Evolutionary conservation across 1,284 basidiomycete species (phyloP), one percentile per base, ranked within the genome.

Genomic region (Chondrostereum purpureum): DNA sequence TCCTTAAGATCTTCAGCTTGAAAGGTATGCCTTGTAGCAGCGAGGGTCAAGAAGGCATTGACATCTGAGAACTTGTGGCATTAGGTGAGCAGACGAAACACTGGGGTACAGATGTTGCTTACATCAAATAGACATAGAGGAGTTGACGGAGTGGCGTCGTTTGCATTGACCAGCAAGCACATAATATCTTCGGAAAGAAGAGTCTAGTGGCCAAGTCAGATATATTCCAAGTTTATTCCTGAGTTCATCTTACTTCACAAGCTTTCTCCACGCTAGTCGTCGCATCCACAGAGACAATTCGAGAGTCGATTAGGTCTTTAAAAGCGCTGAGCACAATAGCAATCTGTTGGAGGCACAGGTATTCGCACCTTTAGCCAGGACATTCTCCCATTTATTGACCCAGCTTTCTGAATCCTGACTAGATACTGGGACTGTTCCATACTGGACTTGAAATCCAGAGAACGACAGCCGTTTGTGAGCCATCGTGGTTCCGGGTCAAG

Each of bases 1-100:
- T 73, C 76, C 24, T 68, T 66, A 14, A 85, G 58, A 42, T 81
- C 74, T 23, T 83, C 80, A 0, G 72, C 68, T 18, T 67, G 63
- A 38, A 83, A 69, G 3, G 76, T 82, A 58, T 88, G 84, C 34
- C 80, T 69, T 4, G 83, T 88, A 5, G 87, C 86, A 4, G 86
- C 86, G 35, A 89, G 67, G 1, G 83, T 86, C 51, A 89, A 63
- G 56, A 89, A 89, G 16, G 86, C 83, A 55, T 89, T 89, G 17
- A 89, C 83, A 56, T 89, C 86, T 12, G 86, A 79, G 53, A 78
- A 88, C 86, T 89, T 53, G 24, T 27, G 16, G 36, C n/a, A 41
- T 24, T 12, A 27, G 14, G 20, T 16, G 33, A 43, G 19, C 41
- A 19, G 21, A 17, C 37, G 24, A 14, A 27, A 27, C 14, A 39